Conservation (phyloP, 192 early-diverging fungal species). For the Coemansia asiatica region DNA sequence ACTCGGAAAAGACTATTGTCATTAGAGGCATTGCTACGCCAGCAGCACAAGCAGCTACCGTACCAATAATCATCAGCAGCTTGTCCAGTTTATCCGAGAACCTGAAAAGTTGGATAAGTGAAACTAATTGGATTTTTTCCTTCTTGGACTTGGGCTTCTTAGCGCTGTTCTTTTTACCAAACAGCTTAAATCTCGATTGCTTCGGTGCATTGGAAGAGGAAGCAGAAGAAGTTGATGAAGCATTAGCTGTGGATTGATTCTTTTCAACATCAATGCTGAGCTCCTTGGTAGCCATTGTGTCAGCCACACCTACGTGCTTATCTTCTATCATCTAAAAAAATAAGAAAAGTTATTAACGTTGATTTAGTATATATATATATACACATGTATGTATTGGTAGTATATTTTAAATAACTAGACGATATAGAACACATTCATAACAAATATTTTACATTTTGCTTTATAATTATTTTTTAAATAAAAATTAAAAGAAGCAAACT, state of each 20-base stretch:
- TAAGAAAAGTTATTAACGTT: background rate
- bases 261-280: background rate
- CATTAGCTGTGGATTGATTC: background rate
- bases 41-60: slow-evolving; percentile 33
- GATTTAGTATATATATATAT: background rate
- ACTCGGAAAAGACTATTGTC: slow-evolving; percentile 50
- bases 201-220: background rate
- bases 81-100: slow-evolving; percentile 65
- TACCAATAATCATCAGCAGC: slow-evolving; percentile 55
- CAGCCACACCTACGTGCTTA: background rate
- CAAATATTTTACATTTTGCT: too few species aligned
- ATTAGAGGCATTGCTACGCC: slow-evolving; percentile 55
- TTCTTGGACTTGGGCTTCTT: slow-evolving; percentile 9
- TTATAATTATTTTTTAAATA: too few species aligned
- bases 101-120: slow-evolving; percentile 64
- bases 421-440: too few species aligned
- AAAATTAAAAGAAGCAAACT: too few species aligned
- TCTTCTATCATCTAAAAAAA: background rate
- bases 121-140: slow-evolving; percentile 54
- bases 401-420: too few species aligned
- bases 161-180: background rate
- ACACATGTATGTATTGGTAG: too few species aligned
- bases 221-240: background rate
- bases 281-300: background rate
- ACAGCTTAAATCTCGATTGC: background rate